Evolutionary conservation across 148 eudicot species (phyloP).

Genomic region (Camellia sinensis): DNA sequence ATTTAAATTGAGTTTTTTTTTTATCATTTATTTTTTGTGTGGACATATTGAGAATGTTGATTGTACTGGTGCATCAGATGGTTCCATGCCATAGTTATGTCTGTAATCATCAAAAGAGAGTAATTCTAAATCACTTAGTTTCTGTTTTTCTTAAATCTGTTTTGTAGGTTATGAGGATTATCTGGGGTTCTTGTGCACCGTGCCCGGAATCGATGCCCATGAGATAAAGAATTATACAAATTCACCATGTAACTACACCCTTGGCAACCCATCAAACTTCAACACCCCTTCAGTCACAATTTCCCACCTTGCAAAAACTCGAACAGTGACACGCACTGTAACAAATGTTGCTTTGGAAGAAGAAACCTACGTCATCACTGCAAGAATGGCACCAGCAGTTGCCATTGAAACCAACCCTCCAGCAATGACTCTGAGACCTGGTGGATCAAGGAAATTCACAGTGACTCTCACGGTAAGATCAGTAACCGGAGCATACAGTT

Average conservation of each 20-base stretch:
- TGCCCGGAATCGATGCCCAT: conserved; percentile 70
- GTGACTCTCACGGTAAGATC: conserved; percentile 82
- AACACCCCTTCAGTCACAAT: conserved; percentile 80
- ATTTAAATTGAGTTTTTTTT: neutral
- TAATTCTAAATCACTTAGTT: neutral
- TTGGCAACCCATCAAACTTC: conserved; percentile 77
- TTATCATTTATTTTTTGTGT: neutral
- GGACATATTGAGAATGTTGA: conserved; percentile 2
- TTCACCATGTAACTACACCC: conserved; percentile 74
- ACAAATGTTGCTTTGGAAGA: conserved; percentile 87
- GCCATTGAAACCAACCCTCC: conserved; percentile 90
- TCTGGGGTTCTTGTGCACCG: conserved; percentile 85
- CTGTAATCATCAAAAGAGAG: neutral
- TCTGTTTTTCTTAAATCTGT: neutral
- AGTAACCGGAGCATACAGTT: conserved; percentile 60
- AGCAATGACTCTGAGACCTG: conserved; percentile 77
- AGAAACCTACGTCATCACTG: conserved; percentile 80
- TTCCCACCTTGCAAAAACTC: conserved; percentile 81
- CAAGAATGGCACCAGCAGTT: conserved; percentile 77
- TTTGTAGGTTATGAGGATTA: conserved; percentile 80
- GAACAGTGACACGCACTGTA: conserved; percentile 66
- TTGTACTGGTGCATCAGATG: neutral
- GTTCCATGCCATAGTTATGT: neutral
- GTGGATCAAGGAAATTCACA: conserved; percentile 60
- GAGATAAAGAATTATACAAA: conserved; percentile 74